Evolutionary conservation across 2,329 filamentous ascomycete genomes (phyloP).

Genomic region (Lachnellula subtilissima): DNA sequence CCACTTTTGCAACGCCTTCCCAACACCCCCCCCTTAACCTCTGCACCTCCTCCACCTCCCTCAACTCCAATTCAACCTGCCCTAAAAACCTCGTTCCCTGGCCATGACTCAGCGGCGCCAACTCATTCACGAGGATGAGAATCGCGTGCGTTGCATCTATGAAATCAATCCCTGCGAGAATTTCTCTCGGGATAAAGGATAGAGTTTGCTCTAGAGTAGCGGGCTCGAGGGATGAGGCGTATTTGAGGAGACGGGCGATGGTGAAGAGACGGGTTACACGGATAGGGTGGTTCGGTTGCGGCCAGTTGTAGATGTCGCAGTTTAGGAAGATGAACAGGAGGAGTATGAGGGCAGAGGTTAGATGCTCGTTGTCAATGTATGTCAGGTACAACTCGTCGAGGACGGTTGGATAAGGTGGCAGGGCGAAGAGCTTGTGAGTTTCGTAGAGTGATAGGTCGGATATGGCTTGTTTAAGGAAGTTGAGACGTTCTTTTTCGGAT

Average conservation of each 20-base stretch:
- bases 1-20: conserved; percentile 11
- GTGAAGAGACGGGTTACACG: conserved; percentile 48
- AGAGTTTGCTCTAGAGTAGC: conserved; percentile 1
- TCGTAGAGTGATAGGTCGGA: neutral
- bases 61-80: conserved; percentile 43
- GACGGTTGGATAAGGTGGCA: conserved; percentile 30
- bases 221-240: conserved; percentile 39
- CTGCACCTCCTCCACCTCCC: conserved; percentile 43
- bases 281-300: conserved; percentile 46
- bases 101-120: conserved; percentile 39
- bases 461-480: neutral
- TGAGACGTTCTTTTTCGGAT: neutral
- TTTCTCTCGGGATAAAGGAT: conserved; percentile 12
- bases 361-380: conserved; percentile 39
- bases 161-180: conserved; percentile 44
- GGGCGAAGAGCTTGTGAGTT: conserved; percentile 6
- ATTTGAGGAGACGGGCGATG: conserved; percentile 48
- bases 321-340: conserved; percentile 30
- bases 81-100: conserved; percentile 43
- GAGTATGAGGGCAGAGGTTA: conserved; percentile 41
- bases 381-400: conserved; percentile 40
- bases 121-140: conserved; percentile 43
- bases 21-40: conserved; percentile 6
- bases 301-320: conserved; percentile 46
- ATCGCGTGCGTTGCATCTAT: conserved; percentile 50